Conservation (phyloP, 495 filamentous ascomycete species). For the Glutinoglossum americanum region DNA sequence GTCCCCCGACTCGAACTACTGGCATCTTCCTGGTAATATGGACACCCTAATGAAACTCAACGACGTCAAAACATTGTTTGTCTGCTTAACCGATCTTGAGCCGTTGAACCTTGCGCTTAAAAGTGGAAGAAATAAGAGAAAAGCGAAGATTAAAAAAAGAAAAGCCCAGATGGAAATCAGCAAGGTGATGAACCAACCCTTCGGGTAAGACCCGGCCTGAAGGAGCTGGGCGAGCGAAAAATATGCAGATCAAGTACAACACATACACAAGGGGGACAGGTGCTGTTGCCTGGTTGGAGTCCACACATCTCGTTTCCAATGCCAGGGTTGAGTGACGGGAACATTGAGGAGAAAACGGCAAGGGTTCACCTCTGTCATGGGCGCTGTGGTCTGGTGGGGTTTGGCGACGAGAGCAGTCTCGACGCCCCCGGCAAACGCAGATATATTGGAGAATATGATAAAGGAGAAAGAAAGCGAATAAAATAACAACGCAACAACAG, state of each 20-base stretch:
- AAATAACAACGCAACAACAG: not conserved
- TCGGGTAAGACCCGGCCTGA: not conserved
- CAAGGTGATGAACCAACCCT: not conserved
- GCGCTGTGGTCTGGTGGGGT: not conserved
- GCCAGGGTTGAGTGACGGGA: constrained; percentile 1
- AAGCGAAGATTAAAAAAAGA: too few species aligned
- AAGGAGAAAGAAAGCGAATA: not conserved
- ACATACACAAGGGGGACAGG: not conserved
- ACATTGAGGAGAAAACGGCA: not conserved
- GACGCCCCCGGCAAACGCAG: not conserved
- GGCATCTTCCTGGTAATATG: too few species aligned
- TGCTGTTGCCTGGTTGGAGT: not conserved
- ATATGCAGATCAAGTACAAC: not conserved
- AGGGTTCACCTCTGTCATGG: not conserved
- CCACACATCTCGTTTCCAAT: not conserved
- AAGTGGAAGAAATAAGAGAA: not conserved
- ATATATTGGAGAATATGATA: not conserved
- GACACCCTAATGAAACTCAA: too few species aligned
- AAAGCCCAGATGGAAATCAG: too few species aligned
- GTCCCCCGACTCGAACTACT: too few species aligned
- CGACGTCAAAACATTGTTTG: too few species aligned
- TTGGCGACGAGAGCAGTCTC: not conserved
- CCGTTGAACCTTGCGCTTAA: too few species aligned
- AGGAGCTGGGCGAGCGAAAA: not conserved
- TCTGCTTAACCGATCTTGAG: too few species aligned